Evolutionary conservation across 768 basidiomycete species (phyloP).

Genomic region (Neoboletus subvelutipes): DNA sequence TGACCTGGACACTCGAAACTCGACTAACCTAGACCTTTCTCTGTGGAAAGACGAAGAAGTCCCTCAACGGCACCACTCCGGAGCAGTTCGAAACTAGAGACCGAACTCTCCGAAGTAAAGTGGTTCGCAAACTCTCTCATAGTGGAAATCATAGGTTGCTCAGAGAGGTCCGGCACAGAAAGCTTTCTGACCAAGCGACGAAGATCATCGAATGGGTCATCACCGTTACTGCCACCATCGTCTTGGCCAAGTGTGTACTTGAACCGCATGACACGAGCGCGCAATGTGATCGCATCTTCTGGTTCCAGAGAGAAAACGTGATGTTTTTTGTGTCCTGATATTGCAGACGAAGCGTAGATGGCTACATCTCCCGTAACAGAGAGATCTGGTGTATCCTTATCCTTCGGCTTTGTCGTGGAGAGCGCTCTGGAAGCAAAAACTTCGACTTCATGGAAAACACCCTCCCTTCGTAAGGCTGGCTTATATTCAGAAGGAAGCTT

Average conservation of each 20-base stretch:
- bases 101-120: slow-evolving; percentile 73
- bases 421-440: slow-evolving; percentile 64
- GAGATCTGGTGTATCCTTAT: slow-evolving; percentile 36
- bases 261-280: slow-evolving; percentile 88
- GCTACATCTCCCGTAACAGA: slow-evolving; percentile 38
- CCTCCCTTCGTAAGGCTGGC: slow-evolving; percentile 89
- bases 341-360: slow-evolving; percentile 42
- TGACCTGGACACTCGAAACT: background rate
- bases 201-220: slow-evolving; percentile 63
- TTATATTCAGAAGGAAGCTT: slow-evolving; percentile 86
- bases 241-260: slow-evolving; percentile 67
- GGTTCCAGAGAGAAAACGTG: slow-evolving; percentile 72
- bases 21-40: slow-evolving; percentile 42
- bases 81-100: slow-evolving; percentile 94
- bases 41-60: slow-evolving; percentile 77
- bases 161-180: slow-evolving; percentile 51
- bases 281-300: slow-evolving; percentile 88
- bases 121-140: slow-evolving; percentile 76
- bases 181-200: slow-evolving; percentile 65
- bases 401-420: slow-evolving; percentile 52
- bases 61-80: slow-evolving; percentile 93
- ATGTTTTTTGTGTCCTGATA: slow-evolving; percentile 68
- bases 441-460: slow-evolving; percentile 95
- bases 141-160: slow-evolving; percentile 60
- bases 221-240: slow-evolving; percentile 50